Evolutionary conservation across 2,329 filamentous ascomycete genomes (phyloP).

Genomic region (Fusarium tjaetaba): DNA sequence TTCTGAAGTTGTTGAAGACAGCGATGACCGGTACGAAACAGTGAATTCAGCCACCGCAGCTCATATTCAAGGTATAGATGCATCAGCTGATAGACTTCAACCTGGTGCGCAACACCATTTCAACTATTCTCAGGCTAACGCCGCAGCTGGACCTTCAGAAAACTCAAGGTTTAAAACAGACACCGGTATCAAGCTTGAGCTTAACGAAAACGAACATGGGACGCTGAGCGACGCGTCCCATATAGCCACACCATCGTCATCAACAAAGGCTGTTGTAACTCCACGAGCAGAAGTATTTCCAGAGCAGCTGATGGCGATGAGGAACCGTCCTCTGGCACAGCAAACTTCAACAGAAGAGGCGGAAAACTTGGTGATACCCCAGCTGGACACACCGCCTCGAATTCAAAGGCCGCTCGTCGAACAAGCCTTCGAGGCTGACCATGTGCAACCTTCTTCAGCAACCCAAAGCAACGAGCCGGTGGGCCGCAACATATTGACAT

Average conservation of each 20-base stretch:
- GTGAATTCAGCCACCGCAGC: neutral
- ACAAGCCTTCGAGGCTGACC: slow-evolving; percentile 7
- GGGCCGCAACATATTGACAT: slow-evolving; percentile 71
- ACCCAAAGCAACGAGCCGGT: slow-evolving; percentile 18
- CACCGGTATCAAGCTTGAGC: neutral
- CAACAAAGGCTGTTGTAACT: slow-evolving; percentile 26
- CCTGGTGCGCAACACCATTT: neutral
- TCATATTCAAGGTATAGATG: neutral
- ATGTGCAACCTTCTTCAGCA: neutral
- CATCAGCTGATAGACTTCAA: neutral
- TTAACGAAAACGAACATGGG: slow-evolving; percentile 2
- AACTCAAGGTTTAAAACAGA: neutral
- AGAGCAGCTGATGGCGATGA: slow-evolving; percentile 25
- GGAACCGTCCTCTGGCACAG: slow-evolving; percentile 11
- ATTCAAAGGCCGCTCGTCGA: neutral
- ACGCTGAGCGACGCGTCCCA: slow-evolving; percentile 36
- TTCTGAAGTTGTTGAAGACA: neutral
- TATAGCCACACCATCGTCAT: slow-evolving; percentile 40
- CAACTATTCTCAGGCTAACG: neutral
- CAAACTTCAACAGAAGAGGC: slow-evolving; percentile 52
- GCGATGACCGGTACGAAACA: neutral
- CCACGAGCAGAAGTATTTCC: slow-evolving; percentile 16
- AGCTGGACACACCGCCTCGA: slow-evolving; percentile 37
- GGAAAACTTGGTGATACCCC: slow-evolving; percentile 52
- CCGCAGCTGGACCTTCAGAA: neutral